phyloP scores from a whole-genome alignment of 352 stramenopile genomes.

The Phytopythium vexans region DNA sequence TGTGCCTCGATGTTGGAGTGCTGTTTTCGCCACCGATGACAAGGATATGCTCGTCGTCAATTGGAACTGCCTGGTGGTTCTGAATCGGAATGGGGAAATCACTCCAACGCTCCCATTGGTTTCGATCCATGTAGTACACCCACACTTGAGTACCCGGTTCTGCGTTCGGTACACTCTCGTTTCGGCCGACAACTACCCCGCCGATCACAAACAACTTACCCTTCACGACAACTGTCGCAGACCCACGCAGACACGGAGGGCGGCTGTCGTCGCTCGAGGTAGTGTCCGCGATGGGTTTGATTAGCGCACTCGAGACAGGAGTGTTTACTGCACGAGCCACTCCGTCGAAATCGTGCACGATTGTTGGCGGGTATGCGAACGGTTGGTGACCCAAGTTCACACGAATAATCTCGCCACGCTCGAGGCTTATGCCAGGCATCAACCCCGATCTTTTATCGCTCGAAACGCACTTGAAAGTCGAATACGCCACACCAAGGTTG shows the following conservation, averaged over 20 bases:
- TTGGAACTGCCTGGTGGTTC: conserved; percentile 68
- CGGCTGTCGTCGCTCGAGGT: background rate
- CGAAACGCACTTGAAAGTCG: conserved; percentile 49
- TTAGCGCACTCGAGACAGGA: conserved; percentile 34
- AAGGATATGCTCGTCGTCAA: conserved; percentile 73
- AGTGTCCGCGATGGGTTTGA: conserved; percentile 22
- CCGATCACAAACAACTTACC: conserved; percentile 78
- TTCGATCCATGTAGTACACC: conserved; percentile 49
- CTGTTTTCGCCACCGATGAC: conserved; percentile 81
- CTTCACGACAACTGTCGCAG: conserved; percentile 50
- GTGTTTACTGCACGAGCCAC: conserved; percentile 52
- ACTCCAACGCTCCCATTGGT: conserved; percentile 70
- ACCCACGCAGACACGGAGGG: conserved; percentile 46
- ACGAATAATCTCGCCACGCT: conserved; percentile 84
- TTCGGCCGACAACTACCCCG: conserved; percentile 29
- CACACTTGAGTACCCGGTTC: conserved; percentile 64
- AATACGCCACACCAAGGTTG: conserved; percentile 75
- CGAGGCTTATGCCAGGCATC: conserved; percentile 86
- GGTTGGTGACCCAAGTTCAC: conserved; percentile 80
- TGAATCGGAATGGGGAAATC: conserved; percentile 81
- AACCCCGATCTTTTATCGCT: conserved; percentile 56
- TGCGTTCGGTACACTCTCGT: conserved; percentile 3
- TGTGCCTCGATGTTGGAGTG: conserved; percentile 68
- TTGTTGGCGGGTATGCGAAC: conserved; percentile 70
- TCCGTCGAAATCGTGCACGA: conserved; percentile 58